Evolutionary conservation across 202 grass and related monocot genomes (phyloP).

Genomic region (Dendrocalamus latiflorus): DNA sequence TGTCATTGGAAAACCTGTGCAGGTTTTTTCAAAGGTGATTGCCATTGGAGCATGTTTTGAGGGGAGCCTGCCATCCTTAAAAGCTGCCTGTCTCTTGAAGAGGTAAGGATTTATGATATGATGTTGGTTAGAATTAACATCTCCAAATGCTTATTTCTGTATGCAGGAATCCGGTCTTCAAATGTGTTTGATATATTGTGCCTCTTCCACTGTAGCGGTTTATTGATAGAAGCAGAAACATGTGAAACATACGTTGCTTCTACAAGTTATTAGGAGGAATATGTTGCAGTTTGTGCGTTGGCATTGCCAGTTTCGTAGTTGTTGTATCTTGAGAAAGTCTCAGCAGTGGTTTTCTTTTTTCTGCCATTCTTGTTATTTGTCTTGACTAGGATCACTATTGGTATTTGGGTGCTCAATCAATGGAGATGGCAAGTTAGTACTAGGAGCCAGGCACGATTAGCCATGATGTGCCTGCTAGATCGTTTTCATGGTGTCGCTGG

Average conservation of each 20-base stretch:
- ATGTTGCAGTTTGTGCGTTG: neutral
- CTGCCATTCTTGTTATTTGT: neutral
- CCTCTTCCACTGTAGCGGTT: neutral
- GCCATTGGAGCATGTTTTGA: slow-evolving; percentile 24
- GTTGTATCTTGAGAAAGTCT: neutral
- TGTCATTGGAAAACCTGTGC: slow-evolving; percentile 44
- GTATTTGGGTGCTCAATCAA: too few relatives aligned
- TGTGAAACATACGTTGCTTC: neutral
- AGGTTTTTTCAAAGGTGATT: slow-evolving; percentile 34
- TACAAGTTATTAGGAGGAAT: too few relatives aligned
- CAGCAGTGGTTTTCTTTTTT: neutral
- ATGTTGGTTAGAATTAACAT: neutral
- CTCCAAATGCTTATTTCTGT: neutral
- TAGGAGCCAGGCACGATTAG: too few relatives aligned
- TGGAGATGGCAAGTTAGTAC: too few relatives aligned
- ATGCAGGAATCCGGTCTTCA: neutral
- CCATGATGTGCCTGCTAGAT: too few relatives aligned
- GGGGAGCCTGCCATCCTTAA: neutral
- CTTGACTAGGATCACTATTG: too few relatives aligned
- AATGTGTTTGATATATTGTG: neutral
- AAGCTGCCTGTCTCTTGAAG: slow-evolving; percentile 11
- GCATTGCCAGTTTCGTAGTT: neutral
- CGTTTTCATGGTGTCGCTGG: too few relatives aligned
- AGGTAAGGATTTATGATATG: slow-evolving; percentile 34
- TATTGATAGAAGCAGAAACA: neutral